Conservation (phyloP, 2,329 filamentous ascomycete species). For the Calonectria leucothoes region DNA sequence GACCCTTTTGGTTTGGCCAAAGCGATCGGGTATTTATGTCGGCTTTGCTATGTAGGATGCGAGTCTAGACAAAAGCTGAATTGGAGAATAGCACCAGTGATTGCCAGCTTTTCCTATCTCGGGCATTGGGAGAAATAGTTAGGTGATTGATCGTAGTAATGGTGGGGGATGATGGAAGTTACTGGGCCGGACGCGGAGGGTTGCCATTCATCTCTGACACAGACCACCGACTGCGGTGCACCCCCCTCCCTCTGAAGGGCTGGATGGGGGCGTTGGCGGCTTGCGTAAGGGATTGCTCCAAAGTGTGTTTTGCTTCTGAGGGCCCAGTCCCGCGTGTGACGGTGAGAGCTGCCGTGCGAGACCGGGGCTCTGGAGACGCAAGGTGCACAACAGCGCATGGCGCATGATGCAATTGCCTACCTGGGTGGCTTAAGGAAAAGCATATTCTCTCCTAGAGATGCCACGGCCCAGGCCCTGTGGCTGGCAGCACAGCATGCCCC, state of each 20-base stretch:
- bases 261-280: neutral
- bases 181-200: constrained; percentile 12
- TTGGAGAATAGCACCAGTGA: neutral
- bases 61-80: neutral
- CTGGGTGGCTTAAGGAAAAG: neutral
- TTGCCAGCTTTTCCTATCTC: constrained; percentile 19
- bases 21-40: no score
- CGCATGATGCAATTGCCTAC: neutral
- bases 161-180: constrained; percentile 15
- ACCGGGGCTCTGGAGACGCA: constrained; percentile 6
- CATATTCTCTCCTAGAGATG: neutral
- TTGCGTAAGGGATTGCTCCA: neutral
- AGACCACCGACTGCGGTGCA: constrained; percentile 7
- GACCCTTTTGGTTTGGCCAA: neutral
- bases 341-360: constrained; percentile 6
- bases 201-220: neutral
- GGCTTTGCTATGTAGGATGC: neutral
- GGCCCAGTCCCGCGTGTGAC: neutral
- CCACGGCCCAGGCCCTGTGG: constrained; percentile 17
- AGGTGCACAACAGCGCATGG: constrained; percentile 1
- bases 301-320: neutral
- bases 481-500: constrained; percentile 31
- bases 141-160: constrained; percentile 39
- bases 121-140: constrained; percentile 31
- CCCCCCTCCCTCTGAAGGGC: neutral